Evolutionary conservation across 805 yeast genomes (phyloP).

Genomic region (Kockiozyma suomiensis): DNA sequence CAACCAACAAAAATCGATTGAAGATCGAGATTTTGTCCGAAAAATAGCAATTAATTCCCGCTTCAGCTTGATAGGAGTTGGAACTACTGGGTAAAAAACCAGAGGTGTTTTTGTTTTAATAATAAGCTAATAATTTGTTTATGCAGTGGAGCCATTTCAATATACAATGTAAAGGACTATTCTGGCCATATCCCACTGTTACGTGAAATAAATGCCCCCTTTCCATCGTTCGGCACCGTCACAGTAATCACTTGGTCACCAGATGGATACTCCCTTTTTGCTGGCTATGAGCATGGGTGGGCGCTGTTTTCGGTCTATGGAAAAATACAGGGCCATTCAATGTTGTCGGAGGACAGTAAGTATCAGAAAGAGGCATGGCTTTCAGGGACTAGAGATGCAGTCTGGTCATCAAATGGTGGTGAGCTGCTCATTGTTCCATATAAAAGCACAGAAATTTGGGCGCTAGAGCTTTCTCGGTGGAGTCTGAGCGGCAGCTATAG

Average conservation of each 20-base stretch:
- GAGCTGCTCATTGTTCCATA: constrained; percentile 43
- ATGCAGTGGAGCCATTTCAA: constrained; percentile 42
- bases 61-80: constrained; percentile 48
- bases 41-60: constrained; percentile 47
- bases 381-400: constrained; percentile 36
- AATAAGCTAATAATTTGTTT: neutral
- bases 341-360: constrained; percentile 35
- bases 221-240: constrained; percentile 36
- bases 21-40: constrained; percentile 26
- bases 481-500: constrained; percentile 34
- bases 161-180: constrained; percentile 47
- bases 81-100: constrained; percentile 38
- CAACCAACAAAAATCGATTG: constrained; percentile 5
- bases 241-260: constrained; percentile 45
- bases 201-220: constrained; percentile 41
- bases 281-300: constrained; percentile 51
- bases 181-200: constrained; percentile 40
- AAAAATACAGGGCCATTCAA: constrained; percentile 49
- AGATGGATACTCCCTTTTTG: constrained; percentile 43
- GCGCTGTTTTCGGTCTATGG: constrained; percentile 53
- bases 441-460: constrained; percentile 28
- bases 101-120: neutral
- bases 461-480: constrained; percentile 41
- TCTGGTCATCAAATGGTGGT: constrained; percentile 46
- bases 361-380: constrained; percentile 24